Conservation (phyloP, 75 land plant genomes). For the Azolla pinnata region DNA sequence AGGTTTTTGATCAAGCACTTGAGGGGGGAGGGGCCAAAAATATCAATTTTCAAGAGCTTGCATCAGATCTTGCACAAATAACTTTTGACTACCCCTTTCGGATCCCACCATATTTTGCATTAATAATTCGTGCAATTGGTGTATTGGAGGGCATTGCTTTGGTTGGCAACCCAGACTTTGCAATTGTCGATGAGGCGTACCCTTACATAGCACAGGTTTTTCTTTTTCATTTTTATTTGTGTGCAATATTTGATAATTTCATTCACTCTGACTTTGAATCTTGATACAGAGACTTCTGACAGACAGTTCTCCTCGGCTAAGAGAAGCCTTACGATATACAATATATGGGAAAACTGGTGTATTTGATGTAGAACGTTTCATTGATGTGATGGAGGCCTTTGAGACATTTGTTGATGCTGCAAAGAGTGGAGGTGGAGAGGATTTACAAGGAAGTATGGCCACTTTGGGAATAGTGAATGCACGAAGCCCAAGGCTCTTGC, state of each 20-base stretch:
- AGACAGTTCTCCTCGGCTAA: slow-evolving; percentile 85
- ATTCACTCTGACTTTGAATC: background rate
- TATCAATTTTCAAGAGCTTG: slow-evolving; percentile 97
- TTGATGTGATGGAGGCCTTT: slow-evolving; percentile 99
- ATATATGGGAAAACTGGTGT: slow-evolving; percentile 91
- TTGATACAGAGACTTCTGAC: slow-evolving; percentile 72
- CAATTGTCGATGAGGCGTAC: slow-evolving; percentile 98
- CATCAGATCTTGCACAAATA: slow-evolving; percentile 97
- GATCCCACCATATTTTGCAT: slow-evolving; percentile 98
- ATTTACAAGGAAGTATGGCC: slow-evolving; percentile 77
- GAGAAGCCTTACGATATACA: slow-evolving; percentile 85
- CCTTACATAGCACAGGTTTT: slow-evolving; percentile 97
- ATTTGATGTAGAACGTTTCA: slow-evolving; percentile 97
- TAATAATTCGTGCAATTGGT: slow-evolving; percentile 96
- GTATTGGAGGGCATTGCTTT: slow-evolving; percentile 97
- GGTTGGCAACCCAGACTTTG: slow-evolving; percentile 98
- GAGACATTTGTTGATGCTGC: slow-evolving; percentile 84
- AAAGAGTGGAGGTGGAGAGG: slow-evolving; percentile 96
- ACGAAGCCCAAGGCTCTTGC: slow-evolving; percentile 15
- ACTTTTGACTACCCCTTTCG: slow-evolving; percentile 99
- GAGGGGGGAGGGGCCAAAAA: slow-evolving; percentile 99
- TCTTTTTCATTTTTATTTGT: background rate
- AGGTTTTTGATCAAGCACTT: slow-evolving; percentile 99
- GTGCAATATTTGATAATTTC: background rate
- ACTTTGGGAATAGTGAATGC: slow-evolving; percentile 53